Conservation (phyloP, 306 rosid genomes). For the Gastrolobium bilobum region DNA sequence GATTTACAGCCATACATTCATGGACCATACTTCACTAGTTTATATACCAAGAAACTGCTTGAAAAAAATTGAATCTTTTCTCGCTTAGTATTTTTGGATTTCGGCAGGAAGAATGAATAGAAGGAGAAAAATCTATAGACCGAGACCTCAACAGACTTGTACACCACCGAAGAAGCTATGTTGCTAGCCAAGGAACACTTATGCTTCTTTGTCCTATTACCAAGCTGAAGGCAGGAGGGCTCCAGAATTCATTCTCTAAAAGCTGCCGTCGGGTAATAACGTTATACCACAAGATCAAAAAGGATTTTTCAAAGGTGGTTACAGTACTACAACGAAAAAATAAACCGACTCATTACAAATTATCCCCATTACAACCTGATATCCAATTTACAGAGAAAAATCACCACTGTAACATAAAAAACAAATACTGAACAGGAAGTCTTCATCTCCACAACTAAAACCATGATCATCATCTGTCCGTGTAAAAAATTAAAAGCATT, state of each 20-base stretch:
- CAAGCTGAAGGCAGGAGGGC: background rate
- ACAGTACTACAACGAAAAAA: background rate
- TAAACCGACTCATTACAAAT: too few relatives aligned
- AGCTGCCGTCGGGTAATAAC: background rate
- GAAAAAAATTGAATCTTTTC: too few relatives aligned
- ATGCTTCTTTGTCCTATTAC: background rate
- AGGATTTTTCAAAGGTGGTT: slow-evolving; percentile 6
- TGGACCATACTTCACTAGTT: slow-evolving; percentile 10
- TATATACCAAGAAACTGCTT: too few relatives aligned
- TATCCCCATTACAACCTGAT: too few relatives aligned
- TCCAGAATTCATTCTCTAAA: background rate
- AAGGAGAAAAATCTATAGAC: too few relatives aligned
- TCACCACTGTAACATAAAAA: background rate
- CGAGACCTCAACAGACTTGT: background rate
- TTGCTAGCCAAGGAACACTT: background rate
- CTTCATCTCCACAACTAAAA: background rate
- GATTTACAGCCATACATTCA: slow-evolving; percentile 27
- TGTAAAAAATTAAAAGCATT: background rate
- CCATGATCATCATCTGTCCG: background rate
- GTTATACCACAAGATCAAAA: background rate
- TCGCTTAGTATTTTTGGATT: too few relatives aligned
- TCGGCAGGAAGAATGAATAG: too few relatives aligned
- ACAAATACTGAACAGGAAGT: background rate
- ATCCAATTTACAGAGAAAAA: too few relatives aligned
- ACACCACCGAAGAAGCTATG: background rate